These are phyloP conservation scores for Sclerotinia borealis DNA, from an alignment of 2,329 filamentous ascomycete genomes.

Conservation along the genomic window DNA sequence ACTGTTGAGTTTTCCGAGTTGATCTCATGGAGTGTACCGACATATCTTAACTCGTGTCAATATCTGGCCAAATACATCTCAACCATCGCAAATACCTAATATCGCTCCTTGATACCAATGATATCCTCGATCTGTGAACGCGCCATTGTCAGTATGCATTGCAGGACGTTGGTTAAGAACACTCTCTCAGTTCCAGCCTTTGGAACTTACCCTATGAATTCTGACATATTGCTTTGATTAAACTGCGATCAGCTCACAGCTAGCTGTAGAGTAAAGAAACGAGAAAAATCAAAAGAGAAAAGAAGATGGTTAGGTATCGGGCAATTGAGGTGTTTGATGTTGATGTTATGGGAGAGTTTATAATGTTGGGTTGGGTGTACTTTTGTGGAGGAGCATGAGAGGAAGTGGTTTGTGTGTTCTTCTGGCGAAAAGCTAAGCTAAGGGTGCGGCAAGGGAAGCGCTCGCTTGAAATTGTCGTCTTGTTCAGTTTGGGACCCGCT, in stretches of 20 bases:
- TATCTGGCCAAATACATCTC: background rate
- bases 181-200: conserved; percentile 16
- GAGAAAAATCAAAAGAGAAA: conserved; percentile 1
- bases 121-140: conserved; percentile 73
- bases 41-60: conserved; percentile 59
- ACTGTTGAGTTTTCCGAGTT: conserved; percentile 96
- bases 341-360: background rate
- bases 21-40: conserved; percentile 94
- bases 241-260: conserved; percentile 30
- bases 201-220: conserved; percentile 52
- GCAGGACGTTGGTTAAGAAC: conserved; percentile 6
- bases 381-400: background rate
- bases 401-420: conserved; percentile 5
- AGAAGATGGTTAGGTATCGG: conserved; percentile 12
- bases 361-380: background rate
- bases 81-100: conserved; percentile 64
- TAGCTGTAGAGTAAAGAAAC: conserved; percentile 19
- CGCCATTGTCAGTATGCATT: conserved; percentile 21
- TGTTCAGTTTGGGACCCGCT: background rate
- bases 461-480: conserved; percentile 1
- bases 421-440: conserved; percentile 12
- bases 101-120: conserved; percentile 93
- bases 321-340: conserved; percentile 8
- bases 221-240: conserved; percentile 42
- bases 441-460: conserved; percentile 8